Conservation (phyloP, 2,329 filamentous ascomycete species). For the Hymenoscyphus fraxineus region DNA sequence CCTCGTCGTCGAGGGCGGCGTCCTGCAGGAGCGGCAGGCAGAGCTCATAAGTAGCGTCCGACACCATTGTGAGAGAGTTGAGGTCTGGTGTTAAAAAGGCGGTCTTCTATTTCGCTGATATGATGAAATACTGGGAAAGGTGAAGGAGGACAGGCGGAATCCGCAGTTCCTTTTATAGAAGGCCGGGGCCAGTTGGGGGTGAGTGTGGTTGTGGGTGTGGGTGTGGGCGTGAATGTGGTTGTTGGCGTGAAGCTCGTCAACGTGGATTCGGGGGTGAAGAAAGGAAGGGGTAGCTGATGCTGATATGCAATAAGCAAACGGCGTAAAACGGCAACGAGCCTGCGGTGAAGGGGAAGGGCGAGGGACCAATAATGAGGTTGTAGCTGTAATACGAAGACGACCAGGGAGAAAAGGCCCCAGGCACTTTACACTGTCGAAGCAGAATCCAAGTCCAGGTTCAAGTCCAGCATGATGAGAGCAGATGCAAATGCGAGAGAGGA, state of each 20-base stretch:
- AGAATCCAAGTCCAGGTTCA: slow-evolving; percentile 1
- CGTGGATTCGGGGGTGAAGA: slow-evolving; percentile 11
- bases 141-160: not conserved
- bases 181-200: not conserved
- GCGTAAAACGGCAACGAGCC: slow-evolving; percentile 11
- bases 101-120: slow-evolving; percentile 5
- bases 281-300: slow-evolving; percentile 25
- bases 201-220: not conserved
- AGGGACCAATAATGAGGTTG: not conserved
- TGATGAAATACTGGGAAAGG: not conserved
- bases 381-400: slow-evolving; percentile 21
- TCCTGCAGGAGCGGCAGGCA: slow-evolving; percentile 87
- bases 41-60: slow-evolving; percentile 87
- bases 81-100: slow-evolving; percentile 5
- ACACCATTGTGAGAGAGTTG: slow-evolving; percentile 61
- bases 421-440: slow-evolving; percentile 30
- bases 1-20: slow-evolving; percentile 79
- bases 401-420: slow-evolving; percentile 20
- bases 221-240: not conserved
- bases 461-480: not conserved
- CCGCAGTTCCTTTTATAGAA: not conserved
- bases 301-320: slow-evolving; percentile 25
- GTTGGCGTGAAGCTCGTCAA: not conserved
- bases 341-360: not conserved
- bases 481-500: not conserved